Base-by-base conservation (phyloP, 768 basidiomycete genomes). In the Naematelia encephala region DNA sequence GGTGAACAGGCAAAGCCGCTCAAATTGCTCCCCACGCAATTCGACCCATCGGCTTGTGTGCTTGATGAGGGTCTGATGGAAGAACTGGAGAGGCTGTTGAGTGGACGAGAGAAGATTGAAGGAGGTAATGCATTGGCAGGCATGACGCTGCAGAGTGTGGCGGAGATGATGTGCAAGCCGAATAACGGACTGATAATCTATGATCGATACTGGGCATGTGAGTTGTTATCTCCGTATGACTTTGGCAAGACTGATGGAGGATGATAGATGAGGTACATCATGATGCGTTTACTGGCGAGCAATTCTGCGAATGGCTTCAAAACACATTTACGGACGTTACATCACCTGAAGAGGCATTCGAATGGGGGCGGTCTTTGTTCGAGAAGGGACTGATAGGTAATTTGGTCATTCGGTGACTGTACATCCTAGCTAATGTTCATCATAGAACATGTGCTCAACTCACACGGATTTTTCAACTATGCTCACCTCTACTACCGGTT, bases 401-500 rank as follows among this genome's bases (percentile, higher is more conserved):
- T 65, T 57, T 1, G 29, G 26, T 48, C 25, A 43, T 43, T 11
- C 39, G 39, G 39, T 11, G 39, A n/a, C 19, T 19, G 39, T 43
- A n/a, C 19, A 43, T 12, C 39, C 11, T 27, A 16, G 43, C 56
- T 62, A 28, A 51, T 29, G 5, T 54, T 22, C n/a, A n/a, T n/a
- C n/a, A n/a, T 39, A 72, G 87, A 89, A 63, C 92, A 96, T 77
- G 86, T 87, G 70, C 80, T 85, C 54, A 84, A 85, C 2, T 79
- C 83, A 4, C 91, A 93, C 74, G 85, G 84, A 8, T 96, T 96
- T 77, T 75, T 94, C 55, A 91, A 94, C 68, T 68, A 64, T 53
- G 90, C 90, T 27, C 89, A 94, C 69, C 92, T 94, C 77, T 92
- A 87, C 74, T 94, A 94, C 75, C 85, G 85, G 1, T 80, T 96